A percentile compares a stretch with the other conserved stretches of the same genome.
These are phyloP conservation scores for Aspergillus sp. DNA, from an alignment of 2,329 filamentous ascomycete genomes.

Conservation along the genomic window DNA sequence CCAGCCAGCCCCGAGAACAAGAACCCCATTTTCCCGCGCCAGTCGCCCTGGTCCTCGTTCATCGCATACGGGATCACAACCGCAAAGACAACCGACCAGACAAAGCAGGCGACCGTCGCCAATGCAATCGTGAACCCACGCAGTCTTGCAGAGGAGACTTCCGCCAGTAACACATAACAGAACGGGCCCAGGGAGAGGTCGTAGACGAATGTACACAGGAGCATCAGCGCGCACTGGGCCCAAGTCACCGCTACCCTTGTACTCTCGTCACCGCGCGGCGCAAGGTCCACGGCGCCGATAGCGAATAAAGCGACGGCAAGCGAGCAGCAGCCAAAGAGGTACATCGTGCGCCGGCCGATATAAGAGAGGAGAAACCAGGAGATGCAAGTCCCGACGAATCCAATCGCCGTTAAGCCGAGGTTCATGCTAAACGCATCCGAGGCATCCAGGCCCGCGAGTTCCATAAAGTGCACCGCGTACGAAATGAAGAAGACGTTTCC, in stretches of 20 bases:
- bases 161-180: conserved; percentile 22
- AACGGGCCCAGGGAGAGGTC: conserved; percentile 7
- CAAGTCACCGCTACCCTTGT: conserved; percentile 26
- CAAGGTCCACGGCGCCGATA: conserved; percentile 42
- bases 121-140: conserved; percentile 3
- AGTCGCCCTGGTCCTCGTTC: conserved; percentile 31
- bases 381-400: conserved; percentile 43
- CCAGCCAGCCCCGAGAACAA: conserved; percentile 28
- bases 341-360: conserved; percentile 43
- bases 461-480: conserved; percentile 36
- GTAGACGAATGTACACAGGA: conserved; percentile 48
- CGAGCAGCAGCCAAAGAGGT: conserved; percentile 36
- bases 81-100: conserved; percentile 23
- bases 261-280: conserved; percentile 22
- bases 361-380: conserved; percentile 43
- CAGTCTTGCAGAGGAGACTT: conserved; percentile 11
- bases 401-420: conserved; percentile 44
- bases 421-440: conserved; percentile 34
- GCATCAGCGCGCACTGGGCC: conserved; percentile 42
- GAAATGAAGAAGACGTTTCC: conserved; percentile 32
- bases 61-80: conserved; percentile 38
- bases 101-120: background rate
- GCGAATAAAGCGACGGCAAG: conserved; percentile 36
- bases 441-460: conserved; percentile 31
- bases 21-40: conserved; percentile 35